A percentile compares a stretch with the other conserved stretches of the same genome.
phyloP scores from a whole-genome alignment of 352 stramenopile species.

The Globisporangium nunn region DNA sequence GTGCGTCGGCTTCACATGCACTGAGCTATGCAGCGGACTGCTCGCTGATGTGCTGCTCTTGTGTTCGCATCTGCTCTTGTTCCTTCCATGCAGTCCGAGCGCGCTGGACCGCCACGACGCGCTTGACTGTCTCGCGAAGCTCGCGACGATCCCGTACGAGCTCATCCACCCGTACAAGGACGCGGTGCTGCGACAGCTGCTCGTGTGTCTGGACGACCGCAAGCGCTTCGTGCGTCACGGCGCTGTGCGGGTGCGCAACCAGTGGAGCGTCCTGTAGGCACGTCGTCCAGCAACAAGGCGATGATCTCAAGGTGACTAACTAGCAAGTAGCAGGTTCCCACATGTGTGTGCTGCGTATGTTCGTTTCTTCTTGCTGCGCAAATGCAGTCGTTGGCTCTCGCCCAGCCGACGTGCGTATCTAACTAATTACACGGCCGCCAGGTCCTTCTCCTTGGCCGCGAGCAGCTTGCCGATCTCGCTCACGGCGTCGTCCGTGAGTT shows the following conservation, averaged over 20 bases:
- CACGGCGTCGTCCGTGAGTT: conserved; percentile 66
- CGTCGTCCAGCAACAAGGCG: background rate
- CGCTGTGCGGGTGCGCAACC: conserved; percentile 85
- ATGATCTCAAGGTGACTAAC: no score
- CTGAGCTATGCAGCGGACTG: background rate
- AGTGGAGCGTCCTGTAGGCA: conserved; percentile 86
- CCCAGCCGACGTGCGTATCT: background rate
- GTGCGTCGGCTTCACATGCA: conserved; percentile 21
- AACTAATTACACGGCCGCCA: conserved; percentile 40
- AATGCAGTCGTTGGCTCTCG: background rate
- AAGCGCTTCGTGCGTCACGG: conserved; percentile 85
- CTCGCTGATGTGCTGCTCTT: background rate
- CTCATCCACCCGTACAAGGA: conserved; percentile 87
- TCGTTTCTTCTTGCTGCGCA: background rate
- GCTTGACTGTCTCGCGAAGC: conserved; percentile 70
- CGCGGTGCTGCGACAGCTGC: conserved; percentile 64
- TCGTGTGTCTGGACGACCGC: conserved; percentile 76
- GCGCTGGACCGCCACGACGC: conserved; percentile 67
- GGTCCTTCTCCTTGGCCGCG: conserved; percentile 72
- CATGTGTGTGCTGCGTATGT: background rate
- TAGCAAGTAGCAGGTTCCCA: background rate
- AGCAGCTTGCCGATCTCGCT: conserved; percentile 69
- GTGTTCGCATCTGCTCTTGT: background rate
- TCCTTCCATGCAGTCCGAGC: conserved; percentile 22
- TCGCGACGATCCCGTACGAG: conserved; percentile 79